phyloP scores from a whole-genome alignment of 2,329 filamentous ascomycete genomes.

The Cladosporium velox region DNA sequence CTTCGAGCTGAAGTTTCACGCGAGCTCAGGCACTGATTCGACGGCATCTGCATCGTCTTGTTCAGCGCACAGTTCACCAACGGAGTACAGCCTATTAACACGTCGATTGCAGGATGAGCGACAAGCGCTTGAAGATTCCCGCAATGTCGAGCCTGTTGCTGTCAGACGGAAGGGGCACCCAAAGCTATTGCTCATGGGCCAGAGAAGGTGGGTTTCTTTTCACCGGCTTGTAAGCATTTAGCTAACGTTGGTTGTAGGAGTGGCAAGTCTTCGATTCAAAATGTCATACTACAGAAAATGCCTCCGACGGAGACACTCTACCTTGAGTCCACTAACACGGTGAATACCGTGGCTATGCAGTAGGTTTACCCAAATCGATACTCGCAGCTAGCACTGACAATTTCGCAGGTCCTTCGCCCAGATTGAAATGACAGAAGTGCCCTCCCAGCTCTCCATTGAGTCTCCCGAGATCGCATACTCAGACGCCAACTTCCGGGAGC shows the following conservation, averaged over 20 bases:
- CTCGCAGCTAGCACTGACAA: neutral
- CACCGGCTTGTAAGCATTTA: slow-evolving; percentile 23
- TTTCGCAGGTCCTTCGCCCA: slow-evolving; percentile 88
- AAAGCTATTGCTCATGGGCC: slow-evolving; percentile 88
- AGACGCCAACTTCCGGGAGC: slow-evolving; percentile 89
- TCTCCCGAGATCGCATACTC: slow-evolving; percentile 81
- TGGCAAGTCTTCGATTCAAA: slow-evolving; percentile 97
- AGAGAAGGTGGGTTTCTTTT: slow-evolving; percentile 69
- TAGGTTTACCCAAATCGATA: slow-evolving; percentile 52
- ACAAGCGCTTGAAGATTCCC: slow-evolving; percentile 15
- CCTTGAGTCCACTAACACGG: slow-evolving; percentile 88
- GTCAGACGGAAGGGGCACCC: slow-evolving; percentile 51
- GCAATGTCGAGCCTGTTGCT: slow-evolving; percentile 20
- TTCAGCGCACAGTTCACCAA: slow-evolving; percentile 33
- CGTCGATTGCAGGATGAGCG: slow-evolving; percentile 32
- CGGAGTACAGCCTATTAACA: slow-evolving; percentile 35
- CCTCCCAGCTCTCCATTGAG: slow-evolving; percentile 90
- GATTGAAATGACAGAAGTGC: slow-evolving; percentile 97
- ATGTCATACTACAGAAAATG: slow-evolving; percentile 98
- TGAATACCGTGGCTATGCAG: slow-evolving; percentile 95
- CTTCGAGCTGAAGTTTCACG: slow-evolving; percentile 34
- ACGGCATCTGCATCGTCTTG: slow-evolving; percentile 27
- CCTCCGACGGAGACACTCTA: slow-evolving; percentile 94
- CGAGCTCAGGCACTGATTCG: slow-evolving; percentile 20
- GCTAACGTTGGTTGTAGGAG: slow-evolving; percentile 61